phyloP scores from a whole-genome alignment of 805 yeast genomes.

The Saccharomyces eubayanus region DNA sequence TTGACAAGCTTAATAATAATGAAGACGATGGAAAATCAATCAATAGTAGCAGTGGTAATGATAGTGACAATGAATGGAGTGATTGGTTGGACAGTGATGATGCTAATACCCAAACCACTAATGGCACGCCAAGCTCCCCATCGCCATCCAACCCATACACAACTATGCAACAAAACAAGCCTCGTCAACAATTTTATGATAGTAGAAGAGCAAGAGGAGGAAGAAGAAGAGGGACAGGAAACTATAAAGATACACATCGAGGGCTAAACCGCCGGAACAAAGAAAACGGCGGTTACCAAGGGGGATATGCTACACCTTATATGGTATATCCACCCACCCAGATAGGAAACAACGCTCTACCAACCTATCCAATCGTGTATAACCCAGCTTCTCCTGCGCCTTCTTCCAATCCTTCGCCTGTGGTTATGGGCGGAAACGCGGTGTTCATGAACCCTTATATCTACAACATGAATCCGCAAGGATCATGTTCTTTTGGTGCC shows the following conservation, averaged over 20 bases:
- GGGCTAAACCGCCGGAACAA: background rate
- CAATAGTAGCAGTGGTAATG: slow-evolving; percentile 12
- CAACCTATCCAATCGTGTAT: background rate
- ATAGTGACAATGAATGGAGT: slow-evolving; percentile 1
- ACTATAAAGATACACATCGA: background rate
- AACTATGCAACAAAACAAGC: background rate
- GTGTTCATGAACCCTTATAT: background rate
- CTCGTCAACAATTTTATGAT: background rate
- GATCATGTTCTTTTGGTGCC: background rate
- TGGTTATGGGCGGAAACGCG: background rate
- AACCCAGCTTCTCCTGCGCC: background rate
- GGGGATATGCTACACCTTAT: background rate
- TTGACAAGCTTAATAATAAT: slow-evolving; percentile 27
- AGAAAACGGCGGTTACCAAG: background rate
- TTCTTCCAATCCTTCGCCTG: background rate
- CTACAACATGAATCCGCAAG: background rate
- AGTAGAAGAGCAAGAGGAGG: background rate
- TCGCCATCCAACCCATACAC: background rate
- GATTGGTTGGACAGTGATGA: slow-evolving; percentile 1
- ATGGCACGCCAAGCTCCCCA: slow-evolving; percentile 5
- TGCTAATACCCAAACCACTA: slow-evolving; percentile 1
- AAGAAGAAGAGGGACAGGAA: background rate
- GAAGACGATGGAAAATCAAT: slow-evolving; percentile 17
- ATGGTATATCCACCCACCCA: background rate
- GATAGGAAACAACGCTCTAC: background rate